A percentile compares a stretch with the other conserved stretches of the same genome.
Evolutionary conservation across 2,329 filamentous ascomycete species (phyloP).

Genomic region (Aspergillus pseudoterreus): DNA sequence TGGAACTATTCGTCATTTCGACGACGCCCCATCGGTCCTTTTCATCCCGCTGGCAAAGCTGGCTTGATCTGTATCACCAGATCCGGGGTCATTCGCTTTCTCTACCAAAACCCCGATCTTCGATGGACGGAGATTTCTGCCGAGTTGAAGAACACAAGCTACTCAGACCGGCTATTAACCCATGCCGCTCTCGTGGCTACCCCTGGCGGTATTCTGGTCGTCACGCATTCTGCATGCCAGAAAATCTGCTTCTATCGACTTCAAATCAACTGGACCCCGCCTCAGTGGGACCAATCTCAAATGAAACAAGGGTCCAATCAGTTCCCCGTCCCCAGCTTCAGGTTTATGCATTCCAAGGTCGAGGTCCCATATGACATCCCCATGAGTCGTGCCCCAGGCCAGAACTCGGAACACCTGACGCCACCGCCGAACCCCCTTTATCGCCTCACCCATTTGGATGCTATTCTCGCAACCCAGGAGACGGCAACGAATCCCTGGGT

Average conservation of each 20-base stretch:
- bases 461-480: conserved; percentile 67
- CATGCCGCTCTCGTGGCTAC: conserved; percentile 75
- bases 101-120: conserved; percentile 71
- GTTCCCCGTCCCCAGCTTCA: conserved; percentile 36
- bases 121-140: conserved; percentile 68
- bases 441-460: conserved; percentile 70
- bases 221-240: conserved; percentile 53
- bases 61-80: conserved; percentile 74
- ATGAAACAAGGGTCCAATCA: conserved; percentile 25
- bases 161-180: conserved; percentile 71
- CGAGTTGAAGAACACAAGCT: conserved; percentile 70
- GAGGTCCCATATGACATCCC: conserved; percentile 33
- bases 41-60: conserved; percentile 64
- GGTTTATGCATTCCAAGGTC: conserved; percentile 35
- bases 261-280: conserved; percentile 68
- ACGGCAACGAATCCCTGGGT: conserved; percentile 61
- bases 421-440: conserved; percentile 38
- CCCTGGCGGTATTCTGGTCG: conserved; percentile 52
- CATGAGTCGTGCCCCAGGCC: conserved; percentile 19
- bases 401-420: conserved; percentile 20
- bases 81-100: conserved; percentile 68
- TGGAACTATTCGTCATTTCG: conserved; percentile 70
- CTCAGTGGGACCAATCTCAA: conserved; percentile 50
- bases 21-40: conserved; percentile 65
- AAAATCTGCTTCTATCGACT: conserved; percentile 73